Percentiles rank a stretch among this genome's conserved stretches.
These are phyloP conservation scores for Suhomyces bolitotheri DNA, from an alignment of 1,139 yeast species.

Conservation along the genomic window DNA sequence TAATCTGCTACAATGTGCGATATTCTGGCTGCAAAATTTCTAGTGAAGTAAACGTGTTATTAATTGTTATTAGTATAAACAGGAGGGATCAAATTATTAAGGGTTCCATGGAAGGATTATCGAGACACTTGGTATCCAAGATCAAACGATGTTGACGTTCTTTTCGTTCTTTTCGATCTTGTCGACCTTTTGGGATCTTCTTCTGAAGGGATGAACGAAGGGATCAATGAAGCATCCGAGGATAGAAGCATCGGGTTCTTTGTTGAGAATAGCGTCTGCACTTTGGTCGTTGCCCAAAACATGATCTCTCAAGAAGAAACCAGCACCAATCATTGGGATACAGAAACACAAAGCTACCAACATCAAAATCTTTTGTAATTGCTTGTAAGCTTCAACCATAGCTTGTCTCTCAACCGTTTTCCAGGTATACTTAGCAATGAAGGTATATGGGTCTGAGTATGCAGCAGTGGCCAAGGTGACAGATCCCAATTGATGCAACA, in stretches of 20 bases:
- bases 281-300: constrained; percentile 24
- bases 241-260: constrained; percentile 2
- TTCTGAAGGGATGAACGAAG: constrained; percentile 1
- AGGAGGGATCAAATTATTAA: no score
- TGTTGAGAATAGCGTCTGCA: constrained; percentile 3
- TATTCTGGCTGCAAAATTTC: no score
- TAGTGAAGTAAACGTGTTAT: no score
- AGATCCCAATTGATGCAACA: constrained; percentile 21
- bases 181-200: neutral
- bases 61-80: no score
- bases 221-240: constrained; percentile 1
- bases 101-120: no score
- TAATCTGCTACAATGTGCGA: no score
- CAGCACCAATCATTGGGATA: constrained; percentile 32
- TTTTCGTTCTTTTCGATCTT: no score
- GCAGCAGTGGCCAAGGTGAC: constrained; percentile 28
- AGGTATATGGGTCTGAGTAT: constrained; percentile 32
- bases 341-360: constrained; percentile 34
- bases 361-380: constrained; percentile 35
- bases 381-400: constrained; percentile 34
- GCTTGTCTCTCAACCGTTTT: constrained; percentile 34
- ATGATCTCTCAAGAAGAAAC: constrained; percentile 38
- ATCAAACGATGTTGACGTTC: no score
- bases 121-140: no score
- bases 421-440: constrained; percentile 31